Percentiles rank a stretch among this genome's conserved stretches.
Evolutionary conservation across 139 green algal species (phyloP).

Genomic region (Parachlorella kessleri): DNA sequence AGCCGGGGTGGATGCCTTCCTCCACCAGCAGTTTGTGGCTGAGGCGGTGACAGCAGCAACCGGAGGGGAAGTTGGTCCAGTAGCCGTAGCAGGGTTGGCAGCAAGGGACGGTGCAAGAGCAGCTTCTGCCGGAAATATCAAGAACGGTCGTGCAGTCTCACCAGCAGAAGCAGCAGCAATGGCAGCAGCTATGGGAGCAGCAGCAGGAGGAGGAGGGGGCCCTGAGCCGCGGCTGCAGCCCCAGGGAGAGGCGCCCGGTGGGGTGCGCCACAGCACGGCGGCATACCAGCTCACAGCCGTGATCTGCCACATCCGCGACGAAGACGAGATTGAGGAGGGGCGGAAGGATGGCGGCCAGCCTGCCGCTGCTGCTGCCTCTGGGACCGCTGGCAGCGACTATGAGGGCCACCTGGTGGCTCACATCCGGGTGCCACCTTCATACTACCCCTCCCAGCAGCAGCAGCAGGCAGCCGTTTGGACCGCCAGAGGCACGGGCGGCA

Average conservation of each 20-base stretch:
- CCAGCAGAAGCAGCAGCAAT: constrained; percentile 29
- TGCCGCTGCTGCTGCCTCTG: too few species aligned
- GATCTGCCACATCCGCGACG: constrained; percentile 70
- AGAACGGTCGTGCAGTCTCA: too few species aligned
- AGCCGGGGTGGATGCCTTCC: constrained; percentile 2
- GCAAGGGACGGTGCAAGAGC: too few species aligned
- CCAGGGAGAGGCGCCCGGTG: too few species aligned
- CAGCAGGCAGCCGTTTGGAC: too few species aligned
- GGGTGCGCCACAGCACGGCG: not conserved
- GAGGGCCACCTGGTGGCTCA: constrained; percentile 81
- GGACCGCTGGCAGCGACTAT: constrained; percentile 10
- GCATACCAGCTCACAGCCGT: constrained; percentile 80
- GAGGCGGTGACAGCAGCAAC: constrained; percentile 18
- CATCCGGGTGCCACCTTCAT: constrained; percentile 43
- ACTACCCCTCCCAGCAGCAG: constrained; percentile 19
- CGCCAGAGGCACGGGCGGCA: too few species aligned
- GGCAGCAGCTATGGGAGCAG: not conserved
- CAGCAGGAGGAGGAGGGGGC: not conserved
- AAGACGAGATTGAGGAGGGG: constrained; percentile 45
- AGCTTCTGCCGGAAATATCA: too few species aligned
- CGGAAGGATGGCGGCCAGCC: not conserved
- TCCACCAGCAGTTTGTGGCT: constrained; percentile 7
- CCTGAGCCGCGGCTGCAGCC: not conserved
- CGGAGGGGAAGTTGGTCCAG: too few species aligned
- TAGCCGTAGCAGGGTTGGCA: too few species aligned